Conservation (phyloP, 345 rosid species). For the Luvunga scandens region DNA sequence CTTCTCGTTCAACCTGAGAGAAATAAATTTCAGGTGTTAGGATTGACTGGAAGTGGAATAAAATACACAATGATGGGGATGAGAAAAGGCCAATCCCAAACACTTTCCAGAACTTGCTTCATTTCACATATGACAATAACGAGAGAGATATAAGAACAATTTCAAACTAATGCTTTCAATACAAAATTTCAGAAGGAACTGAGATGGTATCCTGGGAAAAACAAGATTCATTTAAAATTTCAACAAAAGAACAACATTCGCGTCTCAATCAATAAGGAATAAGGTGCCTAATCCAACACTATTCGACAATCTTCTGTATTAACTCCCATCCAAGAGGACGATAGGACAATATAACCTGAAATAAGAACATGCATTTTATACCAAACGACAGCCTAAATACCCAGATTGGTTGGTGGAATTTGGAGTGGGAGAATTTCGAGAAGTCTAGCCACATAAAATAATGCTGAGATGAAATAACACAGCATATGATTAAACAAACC, state of each 20-base stretch:
- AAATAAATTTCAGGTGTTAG: background rate
- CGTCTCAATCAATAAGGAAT: background rate
- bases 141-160: background rate
- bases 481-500: background rate
- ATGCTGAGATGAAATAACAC: background rate
- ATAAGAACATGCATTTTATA: background rate
- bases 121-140: background rate
- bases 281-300: background rate
- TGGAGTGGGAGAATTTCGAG: background rate
- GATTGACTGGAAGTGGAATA: background rate
- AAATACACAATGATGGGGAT: background rate
- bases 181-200: background rate
- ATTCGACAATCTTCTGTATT: too few species aligned
- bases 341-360: too few species aligned
- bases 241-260: background rate
- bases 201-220: background rate
- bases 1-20: constrained; percentile 62
- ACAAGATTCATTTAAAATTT: background rate
- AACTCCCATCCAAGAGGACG: background rate
- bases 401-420: background rate
- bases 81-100: background rate
- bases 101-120: background rate
- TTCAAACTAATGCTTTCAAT: background rate
- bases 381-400: too few species aligned
- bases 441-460: background rate